phyloP scores from a whole-genome alignment of 2,329 filamentous ascomycete species.

The Tolypocladium amazonense region DNA sequence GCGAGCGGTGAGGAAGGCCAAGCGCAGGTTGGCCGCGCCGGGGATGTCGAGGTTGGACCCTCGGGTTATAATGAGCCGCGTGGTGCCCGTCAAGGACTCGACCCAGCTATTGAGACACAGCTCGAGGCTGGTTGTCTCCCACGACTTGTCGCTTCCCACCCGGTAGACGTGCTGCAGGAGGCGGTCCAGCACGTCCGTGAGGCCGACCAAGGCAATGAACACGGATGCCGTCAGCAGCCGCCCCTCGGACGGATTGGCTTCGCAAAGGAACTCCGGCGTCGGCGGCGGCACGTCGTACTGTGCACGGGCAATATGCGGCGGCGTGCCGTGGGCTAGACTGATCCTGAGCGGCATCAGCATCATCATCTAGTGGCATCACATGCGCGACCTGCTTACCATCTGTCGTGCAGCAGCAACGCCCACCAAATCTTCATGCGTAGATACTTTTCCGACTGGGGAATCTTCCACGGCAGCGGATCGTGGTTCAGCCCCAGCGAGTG shows the following conservation, averaged over 20 bases:
- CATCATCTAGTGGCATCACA: no score
- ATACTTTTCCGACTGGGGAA: constrained; percentile 37
- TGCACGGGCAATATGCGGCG: constrained; percentile 30
- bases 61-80: constrained; percentile 29
- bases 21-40: constrained; percentile 38
- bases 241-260: constrained; percentile 5
- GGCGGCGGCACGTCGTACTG: constrained; percentile 39
- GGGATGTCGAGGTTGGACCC: constrained; percentile 28
- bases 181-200: constrained; percentile 28
- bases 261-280: constrained; percentile 21
- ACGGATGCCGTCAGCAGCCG: constrained; percentile 20
- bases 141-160: constrained; percentile 16
- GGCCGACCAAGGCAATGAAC: constrained; percentile 32
- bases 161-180: constrained; percentile 23
- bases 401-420: constrained; percentile 42
- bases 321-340: constrained; percentile 42
- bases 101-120: constrained; percentile 31
- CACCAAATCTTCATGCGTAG: constrained; percentile 46
- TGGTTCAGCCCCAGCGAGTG: constrained; percentile 45
- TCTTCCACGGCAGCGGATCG: constrained; percentile 40
- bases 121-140: constrained; percentile 22
- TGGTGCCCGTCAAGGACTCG: constrained; percentile 25
- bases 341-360: constrained; percentile 22
- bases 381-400: constrained; percentile 30
- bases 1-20: constrained; percentile 37